Base-by-base conservation (phyloP, 768 basidiomycete genomes). In the Astraeus odoratus region DNA sequence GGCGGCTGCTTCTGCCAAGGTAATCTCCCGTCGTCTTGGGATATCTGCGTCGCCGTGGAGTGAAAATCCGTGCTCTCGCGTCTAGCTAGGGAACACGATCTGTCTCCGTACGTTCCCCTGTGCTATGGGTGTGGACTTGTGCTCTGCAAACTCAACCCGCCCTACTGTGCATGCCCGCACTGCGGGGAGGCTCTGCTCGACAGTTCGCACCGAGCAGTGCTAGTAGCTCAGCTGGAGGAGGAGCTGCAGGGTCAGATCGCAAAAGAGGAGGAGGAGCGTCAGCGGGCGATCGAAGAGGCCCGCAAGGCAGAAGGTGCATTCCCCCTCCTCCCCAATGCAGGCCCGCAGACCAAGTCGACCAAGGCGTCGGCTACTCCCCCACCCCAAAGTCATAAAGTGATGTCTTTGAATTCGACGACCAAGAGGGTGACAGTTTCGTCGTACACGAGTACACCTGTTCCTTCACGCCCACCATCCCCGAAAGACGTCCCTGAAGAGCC, bases 1-100 rank as follows among this genome's bases (percentile, higher is more conserved):
- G 77, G 78, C 4, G 81, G 83, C 0, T 86, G 83, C 54, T 86
- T 82, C 55, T 86, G 83, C 52, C 76, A 78, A 66, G 81, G 83
- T 78, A 42, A 52, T 0, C 16, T 24, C 42, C 13, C 29, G n/a
- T n/a, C 22, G 8, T 3, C 39, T 13, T n/a, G 6, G 6, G 16
- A 10, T 39, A 15, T n/a, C 25, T 27, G 18, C 26, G 25, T 39
- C 23, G 13, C 10, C 39, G 15, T 16, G n/a, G n/a, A n/a, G n/a
- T n/a, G n/a, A n/a, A n/a, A n/a, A n/a, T n/a, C 26, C 39, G 15
- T 26, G 37, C 30, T 33, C 39, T 34, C 25, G 45, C 8, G 23
- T 34, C 20, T 52, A 84, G 83, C 82, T 2, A 67, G 78, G 38
- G 61, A 66, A 18, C 83, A 86, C 45, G 46, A 61, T 1, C 63